These are phyloP conservation scores for Paecilomyces formosus DNA, from an alignment of 2,329 filamentous ascomycete species.

Conservation along the genomic window DNA sequence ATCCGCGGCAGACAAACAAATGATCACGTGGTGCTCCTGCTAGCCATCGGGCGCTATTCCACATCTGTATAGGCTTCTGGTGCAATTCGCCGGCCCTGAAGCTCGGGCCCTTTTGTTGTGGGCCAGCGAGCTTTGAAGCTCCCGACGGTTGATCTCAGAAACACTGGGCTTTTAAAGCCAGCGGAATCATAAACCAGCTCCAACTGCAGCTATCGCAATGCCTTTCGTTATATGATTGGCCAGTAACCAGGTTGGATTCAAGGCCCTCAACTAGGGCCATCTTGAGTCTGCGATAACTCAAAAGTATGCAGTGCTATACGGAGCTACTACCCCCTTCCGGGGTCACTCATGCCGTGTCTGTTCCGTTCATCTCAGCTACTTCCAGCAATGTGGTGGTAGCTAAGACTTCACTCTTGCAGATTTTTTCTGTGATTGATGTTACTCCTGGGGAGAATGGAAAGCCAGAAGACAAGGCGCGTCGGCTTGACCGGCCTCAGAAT, in stretches of 20 bases:
- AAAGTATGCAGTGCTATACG: conserved; percentile 88
- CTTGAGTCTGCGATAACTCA: not conserved
- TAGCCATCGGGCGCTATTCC: not conserved
- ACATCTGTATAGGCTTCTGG: not conserved
- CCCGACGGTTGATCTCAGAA: not conserved
- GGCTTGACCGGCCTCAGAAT: conserved; percentile 57
- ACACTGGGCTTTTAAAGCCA: not conserved
- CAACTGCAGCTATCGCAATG: not conserved
- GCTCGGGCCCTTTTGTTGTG: not conserved
- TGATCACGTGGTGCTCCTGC: not conserved
- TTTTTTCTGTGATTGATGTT: conserved; percentile 68
- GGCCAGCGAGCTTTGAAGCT: not conserved
- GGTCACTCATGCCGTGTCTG: conserved; percentile 75
- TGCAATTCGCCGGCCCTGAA: not conserved
- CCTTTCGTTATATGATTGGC: not conserved
- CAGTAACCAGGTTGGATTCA: not conserved
- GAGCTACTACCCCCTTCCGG: conserved; percentile 91
- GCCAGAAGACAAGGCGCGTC: conserved; percentile 44
- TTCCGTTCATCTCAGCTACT: conserved; percentile 69
- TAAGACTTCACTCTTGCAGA: conserved; percentile 85
- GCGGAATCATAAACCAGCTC: not conserved
- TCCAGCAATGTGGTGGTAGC: conserved; percentile 83
- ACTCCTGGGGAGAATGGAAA: conserved; percentile 35
- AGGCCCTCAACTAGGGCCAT: not conserved
- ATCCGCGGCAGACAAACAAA: not conserved